phyloP scores from a whole-genome alignment of 306 rosid species.

The Vicia villosa region DNA sequence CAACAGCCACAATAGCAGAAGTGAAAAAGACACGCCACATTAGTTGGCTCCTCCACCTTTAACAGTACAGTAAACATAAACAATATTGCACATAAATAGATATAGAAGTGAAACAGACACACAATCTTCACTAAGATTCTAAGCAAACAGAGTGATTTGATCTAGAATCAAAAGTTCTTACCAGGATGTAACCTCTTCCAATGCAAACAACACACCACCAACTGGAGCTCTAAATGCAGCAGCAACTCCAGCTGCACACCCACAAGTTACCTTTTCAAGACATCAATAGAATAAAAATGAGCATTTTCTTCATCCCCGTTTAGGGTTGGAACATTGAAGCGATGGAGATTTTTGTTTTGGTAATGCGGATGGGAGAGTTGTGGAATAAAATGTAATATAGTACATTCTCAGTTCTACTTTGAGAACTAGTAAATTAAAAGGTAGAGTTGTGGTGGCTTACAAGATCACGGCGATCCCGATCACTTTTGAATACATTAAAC shows the following conservation, averaged over 20 bases:
- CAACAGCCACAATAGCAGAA: conserved; percentile 95
- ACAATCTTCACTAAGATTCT: conserved; percentile 46
- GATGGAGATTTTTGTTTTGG: conserved; percentile 13
- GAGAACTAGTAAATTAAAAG: conserved; percentile 29
- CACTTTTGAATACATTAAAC: conserved; percentile 89
- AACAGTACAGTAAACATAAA: conserved; percentile 18
- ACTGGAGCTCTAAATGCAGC: conserved; percentile 99
- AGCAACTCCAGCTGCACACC: conserved; percentile 98
- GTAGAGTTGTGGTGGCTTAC: conserved; percentile 45
- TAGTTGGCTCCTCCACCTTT: conserved; percentile 71
- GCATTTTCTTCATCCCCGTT: conserved; percentile 32
- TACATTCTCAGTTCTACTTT: conserved; percentile 12
- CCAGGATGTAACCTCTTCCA: conserved; percentile 99
- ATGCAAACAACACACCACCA: conserved; percentile 96
- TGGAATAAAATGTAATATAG: conserved; percentile 29
- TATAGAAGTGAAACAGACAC: conserved; percentile 11
- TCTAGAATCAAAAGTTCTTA: conserved; percentile 44
- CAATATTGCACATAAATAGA: conserved; percentile 9
- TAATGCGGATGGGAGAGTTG: background rate
- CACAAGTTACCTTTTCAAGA: conserved; percentile 88
- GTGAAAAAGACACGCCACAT: conserved; percentile 99
- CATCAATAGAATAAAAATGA: conserved; percentile 33
- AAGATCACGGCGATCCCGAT: conserved; percentile 92
- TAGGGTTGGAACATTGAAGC: conserved; percentile 11
- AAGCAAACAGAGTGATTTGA: conserved; percentile 27